Percentiles rank a stretch among this genome's conserved stretches.
phyloP scores from a whole-genome alignment of 139 green algal species.

The Monoraphidium neglectum region DNA sequence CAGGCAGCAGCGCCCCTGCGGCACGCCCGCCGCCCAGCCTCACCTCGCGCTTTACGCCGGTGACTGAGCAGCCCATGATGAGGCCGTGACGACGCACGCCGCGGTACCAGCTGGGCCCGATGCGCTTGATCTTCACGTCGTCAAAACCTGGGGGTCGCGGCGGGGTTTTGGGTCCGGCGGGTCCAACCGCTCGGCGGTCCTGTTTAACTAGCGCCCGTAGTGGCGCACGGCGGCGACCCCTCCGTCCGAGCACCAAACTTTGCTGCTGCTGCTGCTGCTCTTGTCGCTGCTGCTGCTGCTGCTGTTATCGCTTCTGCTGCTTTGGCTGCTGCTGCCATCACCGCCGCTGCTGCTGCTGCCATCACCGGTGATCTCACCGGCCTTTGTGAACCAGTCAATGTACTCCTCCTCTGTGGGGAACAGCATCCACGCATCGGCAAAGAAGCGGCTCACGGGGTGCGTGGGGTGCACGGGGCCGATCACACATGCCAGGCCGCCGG shows the following conservation, averaged over 20 bases:
- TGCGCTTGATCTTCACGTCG: conserved; percentile 92
- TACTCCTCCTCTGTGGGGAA: conserved; percentile 97
- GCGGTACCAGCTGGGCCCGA: conserved; percentile 95
- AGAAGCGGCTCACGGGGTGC: conserved; percentile 55
- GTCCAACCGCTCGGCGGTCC: neutral
- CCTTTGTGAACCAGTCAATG: conserved; percentile 94
- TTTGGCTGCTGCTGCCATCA: too few relatives aligned
- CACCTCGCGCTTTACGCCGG: conserved; percentile 80
- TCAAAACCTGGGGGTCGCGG: conserved; percentile 65
- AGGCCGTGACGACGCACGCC: conserved; percentile 90
- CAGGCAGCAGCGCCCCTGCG: neutral
- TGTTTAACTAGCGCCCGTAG: too few relatives aligned
- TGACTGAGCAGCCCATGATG: conserved; percentile 97
- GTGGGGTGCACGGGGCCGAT: conserved; percentile 95
- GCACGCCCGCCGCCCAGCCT: neutral
- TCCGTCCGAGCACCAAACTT: too few relatives aligned
- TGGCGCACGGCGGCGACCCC: too few relatives aligned
- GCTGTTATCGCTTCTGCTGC: too few relatives aligned
- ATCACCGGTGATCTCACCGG: conserved; percentile 3
- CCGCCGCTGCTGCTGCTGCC: too few relatives aligned
- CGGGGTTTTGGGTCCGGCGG: neutral
- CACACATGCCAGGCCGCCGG: conserved; percentile 87
- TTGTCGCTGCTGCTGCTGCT: too few relatives aligned
- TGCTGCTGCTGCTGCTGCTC: too few relatives aligned
- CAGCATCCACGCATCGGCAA: conserved; percentile 96